Evolutionary conservation across 164 flowering plant species (phyloP), one percentile per base, ranked within the genome.

Genomic region (Piper longum): DNA sequence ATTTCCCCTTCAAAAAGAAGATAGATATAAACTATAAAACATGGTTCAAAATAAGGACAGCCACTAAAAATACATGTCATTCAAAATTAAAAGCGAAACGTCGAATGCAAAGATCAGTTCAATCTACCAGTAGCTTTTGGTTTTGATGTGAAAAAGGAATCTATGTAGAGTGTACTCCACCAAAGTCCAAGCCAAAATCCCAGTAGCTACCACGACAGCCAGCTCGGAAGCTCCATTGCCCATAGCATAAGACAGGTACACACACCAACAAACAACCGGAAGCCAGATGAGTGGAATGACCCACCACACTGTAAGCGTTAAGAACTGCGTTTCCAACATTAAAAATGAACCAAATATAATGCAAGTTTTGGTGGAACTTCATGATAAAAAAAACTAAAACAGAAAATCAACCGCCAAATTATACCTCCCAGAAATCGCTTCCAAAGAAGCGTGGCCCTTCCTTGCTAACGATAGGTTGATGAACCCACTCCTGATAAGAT

Each of bases 401-500:
- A 26, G 1, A 26, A 48, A 48, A 9, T 48, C 52, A 48, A 9
- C 52, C 14, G 52, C 52, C 8, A 48, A 9, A 48, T 9, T 9
- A 26, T 79, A 87, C 99, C 99, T 93, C 99, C 82, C 75, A 78
- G 70, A 86, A 80, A 26, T 83, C 87, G 70, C 82, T 93, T n/a
- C 63, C 78, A 54, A 93, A 93, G 67, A 88, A 88, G 2, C 97
- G 81, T 58, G 98, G 98, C 26, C 97, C 86, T 75, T 85, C 92
- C 78, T 77, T 87, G 81, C 79, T 69, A 41, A 83, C 88, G 69
- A 93, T 90, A 61, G 98, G 97, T 67, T 85, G 90, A 75, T 93
- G 97, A 77, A 86, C 88, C 98, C 98, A 92, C 61, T 88, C 89
- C 66, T 93, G 82, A 66, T 93, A 93, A 59, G 69, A 73, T 76